Evolutionary conservation across 495 filamentous ascomycete species (phyloP).

Genomic region (Penicillium daleae): DNA sequence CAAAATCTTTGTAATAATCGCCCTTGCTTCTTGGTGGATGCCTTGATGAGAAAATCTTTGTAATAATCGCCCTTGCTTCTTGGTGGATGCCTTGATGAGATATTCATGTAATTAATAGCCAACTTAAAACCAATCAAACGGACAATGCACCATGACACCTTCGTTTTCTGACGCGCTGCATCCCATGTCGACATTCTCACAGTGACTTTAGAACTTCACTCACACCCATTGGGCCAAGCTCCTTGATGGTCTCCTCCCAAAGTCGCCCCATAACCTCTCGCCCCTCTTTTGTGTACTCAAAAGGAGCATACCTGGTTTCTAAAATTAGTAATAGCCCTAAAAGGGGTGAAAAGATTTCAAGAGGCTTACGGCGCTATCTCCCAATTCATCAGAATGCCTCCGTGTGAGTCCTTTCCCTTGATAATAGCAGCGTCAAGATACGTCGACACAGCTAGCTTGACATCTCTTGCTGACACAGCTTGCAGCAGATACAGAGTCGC

Average conservation of each 20-base stretch:
- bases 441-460: slow-evolving; percentile 47
- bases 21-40: neutral
- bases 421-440: slow-evolving; percentile 45
- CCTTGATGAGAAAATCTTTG: neutral
- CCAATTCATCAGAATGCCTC: slow-evolving; percentile 47
- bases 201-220: slow-evolving; percentile 33
- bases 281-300: slow-evolving; percentile 41
- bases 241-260: slow-evolving; percentile 50
- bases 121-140: neutral
- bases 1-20: neutral
- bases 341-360: neutral
- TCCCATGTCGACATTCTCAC: neutral
- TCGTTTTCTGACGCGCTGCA: neutral
- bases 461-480: slow-evolving; percentile 30
- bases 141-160: no score
- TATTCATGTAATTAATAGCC: neutral
- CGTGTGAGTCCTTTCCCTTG: slow-evolving; percentile 50
- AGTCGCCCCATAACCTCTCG: slow-evolving; percentile 37
- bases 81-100: neutral
- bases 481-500: slow-evolving; percentile 25
- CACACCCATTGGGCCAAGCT: slow-evolving; percentile 44
- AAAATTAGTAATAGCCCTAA: neutral
- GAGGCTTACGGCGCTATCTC: slow-evolving; percentile 44
- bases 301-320: slow-evolving; percentile 22
- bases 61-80: neutral